These are phyloP conservation scores for Apostasia ramifera DNA, from an alignment of 106 monocot genomes.

Conservation along the genomic window DNA sequence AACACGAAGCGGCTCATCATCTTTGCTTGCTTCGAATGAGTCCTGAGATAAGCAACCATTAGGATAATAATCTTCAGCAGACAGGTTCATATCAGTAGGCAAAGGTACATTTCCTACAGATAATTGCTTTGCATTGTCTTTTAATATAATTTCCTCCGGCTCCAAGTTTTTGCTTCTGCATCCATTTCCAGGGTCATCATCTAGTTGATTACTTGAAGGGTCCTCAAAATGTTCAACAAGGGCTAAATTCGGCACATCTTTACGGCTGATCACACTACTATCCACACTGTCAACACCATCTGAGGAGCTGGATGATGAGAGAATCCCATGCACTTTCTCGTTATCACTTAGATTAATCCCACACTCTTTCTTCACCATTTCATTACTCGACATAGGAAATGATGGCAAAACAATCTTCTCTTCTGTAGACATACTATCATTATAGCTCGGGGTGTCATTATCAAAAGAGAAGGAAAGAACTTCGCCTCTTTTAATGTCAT, in stretches of 20 bases:
- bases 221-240: slow-evolving; percentile 66
- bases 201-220: slow-evolving; percentile 30
- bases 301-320: slow-evolving; percentile 35
- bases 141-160: slow-evolving; percentile 54
- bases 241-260: slow-evolving; percentile 51
- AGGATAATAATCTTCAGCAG: slow-evolving; percentile 56
- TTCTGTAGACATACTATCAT: slow-evolving; percentile 21
- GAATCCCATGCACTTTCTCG: slow-evolving; percentile 43
- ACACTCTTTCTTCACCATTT: slow-evolving; percentile 33
- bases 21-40: slow-evolving; percentile 32
- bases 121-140: slow-evolving; percentile 58
- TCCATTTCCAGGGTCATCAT: slow-evolving; percentile 52
- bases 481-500: slow-evolving; percentile 12
- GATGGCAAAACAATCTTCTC: slow-evolving; percentile 59
- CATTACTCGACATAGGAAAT: slow-evolving; percentile 32
- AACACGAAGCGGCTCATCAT: slow-evolving; percentile 34
- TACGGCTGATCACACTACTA: slow-evolving; percentile 34
- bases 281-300: slow-evolving; percentile 37
- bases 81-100: slow-evolving; percentile 47
- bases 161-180: slow-evolving; percentile 69
- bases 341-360: slow-evolving; percentile 33
- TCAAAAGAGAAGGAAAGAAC: slow-evolving; percentile 22
- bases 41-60: slow-evolving; percentile 48
- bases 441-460: slow-evolving; percentile 21
- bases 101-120: slow-evolving; percentile 66